A percentile compares a stretch with the other conserved stretches of the same genome.
Conservation (phyloP, 139 green algal genomes). For the Desmodesmus armatus region DNA sequence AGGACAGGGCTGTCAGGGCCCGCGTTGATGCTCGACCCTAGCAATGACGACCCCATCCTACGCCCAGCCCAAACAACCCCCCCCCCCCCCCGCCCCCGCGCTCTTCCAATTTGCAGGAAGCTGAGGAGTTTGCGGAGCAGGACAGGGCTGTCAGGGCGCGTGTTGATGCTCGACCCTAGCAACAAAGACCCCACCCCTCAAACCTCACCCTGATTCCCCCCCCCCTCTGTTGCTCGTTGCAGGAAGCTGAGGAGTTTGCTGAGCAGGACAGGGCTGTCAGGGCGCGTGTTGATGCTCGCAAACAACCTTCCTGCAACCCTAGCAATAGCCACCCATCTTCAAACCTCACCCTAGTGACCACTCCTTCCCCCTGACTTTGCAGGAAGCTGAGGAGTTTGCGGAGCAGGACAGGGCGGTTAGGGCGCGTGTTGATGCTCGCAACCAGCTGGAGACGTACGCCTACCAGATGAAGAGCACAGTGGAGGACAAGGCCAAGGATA, state of each 20-base stretch:
- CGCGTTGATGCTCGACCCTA: neutral
- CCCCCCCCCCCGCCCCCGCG: neutral
- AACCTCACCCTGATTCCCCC: neutral
- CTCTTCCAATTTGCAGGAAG: neutral
- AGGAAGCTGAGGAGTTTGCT: too few species aligned
- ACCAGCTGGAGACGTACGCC: slow-evolving; percentile 63
- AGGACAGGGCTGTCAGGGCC: slow-evolving; percentile 69
- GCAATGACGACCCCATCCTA: too few species aligned
- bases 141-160: neutral
- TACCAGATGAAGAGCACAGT: slow-evolving; percentile 76
- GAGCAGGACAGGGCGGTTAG: slow-evolving; percentile 52
- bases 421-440: slow-evolving; percentile 53
- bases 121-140: too few species aligned
- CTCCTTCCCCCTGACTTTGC: neutral
- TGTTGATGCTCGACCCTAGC: neutral
- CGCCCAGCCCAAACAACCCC: neutral
- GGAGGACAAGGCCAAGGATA: slow-evolving; percentile 79
- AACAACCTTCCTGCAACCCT: too few species aligned
- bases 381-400: neutral
- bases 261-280: neutral
- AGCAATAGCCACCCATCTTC: too few species aligned
- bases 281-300: slow-evolving; percentile 20
- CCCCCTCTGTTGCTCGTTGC: neutral
- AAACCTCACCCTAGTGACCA: neutral
- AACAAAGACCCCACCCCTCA: too few species aligned